Conservation (phyloP, 768 basidiomycete genomes). For the Pseudohyphozyma bogoriensis region DNA sequence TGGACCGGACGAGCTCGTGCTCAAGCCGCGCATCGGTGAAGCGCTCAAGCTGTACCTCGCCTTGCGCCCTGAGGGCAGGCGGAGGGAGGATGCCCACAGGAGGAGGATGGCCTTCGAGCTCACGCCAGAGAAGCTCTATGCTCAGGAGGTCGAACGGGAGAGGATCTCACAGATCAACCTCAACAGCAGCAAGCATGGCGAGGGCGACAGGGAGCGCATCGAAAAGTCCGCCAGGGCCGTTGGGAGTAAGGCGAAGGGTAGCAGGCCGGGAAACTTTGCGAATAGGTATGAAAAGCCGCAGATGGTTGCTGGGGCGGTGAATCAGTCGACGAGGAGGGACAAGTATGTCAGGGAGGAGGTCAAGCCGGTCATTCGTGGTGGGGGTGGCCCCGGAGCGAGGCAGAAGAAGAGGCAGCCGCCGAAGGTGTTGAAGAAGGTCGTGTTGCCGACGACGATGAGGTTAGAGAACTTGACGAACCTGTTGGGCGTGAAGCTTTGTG, state of each 20-base stretch:
- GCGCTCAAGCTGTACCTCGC: background rate
- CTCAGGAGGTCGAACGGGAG: background rate
- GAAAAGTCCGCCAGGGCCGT: background rate
- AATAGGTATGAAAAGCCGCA: background rate
- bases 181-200: background rate
- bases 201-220: background rate
- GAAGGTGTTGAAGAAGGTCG: background rate
- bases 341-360: background rate
- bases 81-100: background rate
- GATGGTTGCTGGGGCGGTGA: background rate
- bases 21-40: conserved; percentile 1
- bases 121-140: background rate
- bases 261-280: background rate
- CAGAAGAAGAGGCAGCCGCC: background rate
- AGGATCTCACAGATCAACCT: background rate
- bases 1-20: no score
- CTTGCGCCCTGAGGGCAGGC: background rate
- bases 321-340: background rate
- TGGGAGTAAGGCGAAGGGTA: background rate
- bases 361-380: background rate
- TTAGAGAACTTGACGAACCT: conserved; percentile 3
- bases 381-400: background rate
- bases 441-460: background rate
- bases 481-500: background rate
- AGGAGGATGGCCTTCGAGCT: background rate